Base-by-base conservation (phyloP, 139 green algal genomes). In the Coelastrella sp. region DNA sequence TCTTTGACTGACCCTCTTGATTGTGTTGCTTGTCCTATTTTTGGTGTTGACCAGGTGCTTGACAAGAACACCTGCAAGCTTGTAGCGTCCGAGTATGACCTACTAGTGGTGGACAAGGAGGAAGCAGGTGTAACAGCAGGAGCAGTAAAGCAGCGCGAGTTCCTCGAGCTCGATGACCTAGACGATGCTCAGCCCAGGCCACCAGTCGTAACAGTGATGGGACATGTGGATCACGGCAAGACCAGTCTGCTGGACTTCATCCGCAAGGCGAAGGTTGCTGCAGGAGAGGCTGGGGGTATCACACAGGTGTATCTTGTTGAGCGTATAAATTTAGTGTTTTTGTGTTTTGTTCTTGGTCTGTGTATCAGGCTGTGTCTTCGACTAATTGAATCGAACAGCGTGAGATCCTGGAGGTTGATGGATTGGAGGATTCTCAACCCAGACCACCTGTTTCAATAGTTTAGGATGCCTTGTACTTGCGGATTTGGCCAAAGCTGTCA, bases 211-310 rank as follows among this genome's bases (percentile, higher is more conserved):
- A 99, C 97, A 19, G 97, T 99, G 74, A 99, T 99, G 98, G 98
- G 98, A 4, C 98, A 99, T 88, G 98, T 99, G 3, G 98, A 99
- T 93, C 98, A 99, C 92, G 98, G 98, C 81, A 96, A 98, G 95
- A 99, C 97, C 17, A 96, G 92, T 0, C 92, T 99, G 88, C 93
- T 99, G 76, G 97, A 99, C 94, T 97, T 95, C 94, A 97, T 99
- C 77, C 94, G 97, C n/a, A 98, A 98, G 90, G 87, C 94, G 3
- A 91, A 95, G 73, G 98, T 99, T 65, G 98, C 98, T 22, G 96
- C 94, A 14, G 97, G 97, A 14, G 98, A 99, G 93, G 98, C 98
- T 57, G 98, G 98, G 16, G 98, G 98, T 89, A 99, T 99, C 95
- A 99, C 98, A 64, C 93, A 95, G 92, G 91, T 93, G 85, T 2